These are phyloP conservation scores for Fonsecaea pedrosoi DNA, from an alignment of 2,329 filamentous ascomycete species.

Conservation along the genomic window DNA sequence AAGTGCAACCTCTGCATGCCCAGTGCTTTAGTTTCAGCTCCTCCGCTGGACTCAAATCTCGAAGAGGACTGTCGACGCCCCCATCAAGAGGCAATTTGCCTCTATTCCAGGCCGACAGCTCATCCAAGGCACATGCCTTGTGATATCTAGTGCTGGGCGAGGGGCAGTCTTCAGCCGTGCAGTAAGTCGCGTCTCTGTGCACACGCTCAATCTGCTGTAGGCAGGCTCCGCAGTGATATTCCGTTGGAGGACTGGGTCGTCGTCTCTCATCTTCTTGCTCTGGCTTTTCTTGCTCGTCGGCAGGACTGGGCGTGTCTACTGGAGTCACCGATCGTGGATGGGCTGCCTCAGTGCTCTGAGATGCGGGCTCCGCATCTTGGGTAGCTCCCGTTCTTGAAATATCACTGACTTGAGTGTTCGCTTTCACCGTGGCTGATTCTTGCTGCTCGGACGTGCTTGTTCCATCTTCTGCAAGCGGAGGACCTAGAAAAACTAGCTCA, in stretches of 20 bases:
- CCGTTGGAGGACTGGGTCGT: background rate
- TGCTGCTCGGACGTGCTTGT: background rate
- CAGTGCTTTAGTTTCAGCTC: background rate
- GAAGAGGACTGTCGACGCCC: background rate
- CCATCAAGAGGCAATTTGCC: background rate
- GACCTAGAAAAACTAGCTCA: constrained; percentile 27
- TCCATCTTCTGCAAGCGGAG: background rate
- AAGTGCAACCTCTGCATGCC: background rate
- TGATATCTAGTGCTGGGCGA: constrained; percentile 32
- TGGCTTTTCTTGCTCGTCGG: background rate
- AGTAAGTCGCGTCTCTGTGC: constrained; percentile 24
- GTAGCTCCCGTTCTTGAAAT: background rate
- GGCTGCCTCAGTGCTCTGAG: background rate
- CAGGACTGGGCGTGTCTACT: background rate
- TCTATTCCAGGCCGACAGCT: background rate
- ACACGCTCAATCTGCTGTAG: constrained; percentile 16
- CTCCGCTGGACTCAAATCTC: background rate
- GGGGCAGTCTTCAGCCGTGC: constrained; percentile 28
- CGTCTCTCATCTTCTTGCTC: background rate
- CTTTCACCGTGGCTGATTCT: background rate
- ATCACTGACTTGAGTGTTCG: background rate
- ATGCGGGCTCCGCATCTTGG: background rate
- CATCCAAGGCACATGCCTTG: constrained; percentile 22
- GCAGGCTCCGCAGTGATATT: constrained; percentile 27
- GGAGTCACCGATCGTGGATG: background rate